Evolutionary conservation across 2,329 filamentous ascomycete genomes (phyloP).

Genomic region (Chaetomiaceae sp.): DNA sequence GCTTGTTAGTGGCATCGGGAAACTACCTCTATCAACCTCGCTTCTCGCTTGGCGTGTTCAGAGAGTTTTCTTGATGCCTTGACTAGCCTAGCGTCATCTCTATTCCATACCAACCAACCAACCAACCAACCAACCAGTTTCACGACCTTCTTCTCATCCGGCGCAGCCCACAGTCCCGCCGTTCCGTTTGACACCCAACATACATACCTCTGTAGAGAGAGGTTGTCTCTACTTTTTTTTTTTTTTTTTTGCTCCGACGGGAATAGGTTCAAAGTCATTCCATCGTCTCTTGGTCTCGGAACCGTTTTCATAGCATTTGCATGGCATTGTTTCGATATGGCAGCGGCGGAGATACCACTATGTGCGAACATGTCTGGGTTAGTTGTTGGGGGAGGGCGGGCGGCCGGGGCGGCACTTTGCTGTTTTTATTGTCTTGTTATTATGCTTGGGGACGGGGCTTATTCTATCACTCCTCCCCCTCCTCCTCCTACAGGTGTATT

Average conservation of each 20-base stretch:
- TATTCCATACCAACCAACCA: too few relatives aligned
- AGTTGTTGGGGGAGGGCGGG: not conserved
- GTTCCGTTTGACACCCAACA: too few relatives aligned
- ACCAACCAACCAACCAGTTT: too few relatives aligned
- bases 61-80: too few relatives aligned
- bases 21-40: too few relatives aligned
- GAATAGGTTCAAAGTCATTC: not conserved
- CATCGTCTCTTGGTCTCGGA: not conserved
- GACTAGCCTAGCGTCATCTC: too few relatives aligned
- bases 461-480: not conserved
- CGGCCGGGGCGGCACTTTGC: constrained; percentile 1
- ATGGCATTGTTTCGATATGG: constrained; percentile 10
- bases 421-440: not conserved
- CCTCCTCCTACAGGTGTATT: too few relatives aligned
- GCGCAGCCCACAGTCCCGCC: too few relatives aligned
- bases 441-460: not conserved
- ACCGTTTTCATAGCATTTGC: constrained; percentile 14
- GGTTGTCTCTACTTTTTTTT: not conserved
- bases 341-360: constrained; percentile 23
- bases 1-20: too few relatives aligned
- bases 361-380: constrained; percentile 13
- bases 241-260: not conserved
- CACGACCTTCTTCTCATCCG: too few relatives aligned
- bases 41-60: too few relatives aligned
- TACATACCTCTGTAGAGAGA: too few relatives aligned